phyloP scores from a whole-genome alignment of 75 land plant genomes.

The Isoetes taiwanensis region DNA sequence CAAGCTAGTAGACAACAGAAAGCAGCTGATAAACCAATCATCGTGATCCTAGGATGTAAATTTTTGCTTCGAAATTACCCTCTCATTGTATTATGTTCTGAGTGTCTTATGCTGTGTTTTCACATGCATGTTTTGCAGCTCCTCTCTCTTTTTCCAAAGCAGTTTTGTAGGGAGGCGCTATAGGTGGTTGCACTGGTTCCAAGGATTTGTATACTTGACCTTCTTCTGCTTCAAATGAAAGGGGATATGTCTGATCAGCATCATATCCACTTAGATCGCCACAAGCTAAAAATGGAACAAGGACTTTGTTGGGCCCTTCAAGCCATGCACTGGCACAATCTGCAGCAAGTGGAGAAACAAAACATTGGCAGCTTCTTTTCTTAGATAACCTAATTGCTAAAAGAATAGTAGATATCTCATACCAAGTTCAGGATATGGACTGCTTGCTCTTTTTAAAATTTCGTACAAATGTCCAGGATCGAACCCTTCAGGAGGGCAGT shows the following conservation, averaged over 20 bases:
- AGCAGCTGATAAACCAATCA: too few relatives aligned
- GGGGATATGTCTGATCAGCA: conserved; percentile 94
- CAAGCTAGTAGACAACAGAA: too few relatives aligned
- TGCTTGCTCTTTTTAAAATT: conserved; percentile 69
- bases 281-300: conserved; percentile 92
- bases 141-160: conserved; percentile 80
- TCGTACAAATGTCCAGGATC: conserved; percentile 61
- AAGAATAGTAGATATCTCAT: not conserved
- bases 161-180: conserved; percentile 94
- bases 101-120: too few relatives aligned
- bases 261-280: conserved; percentile 95
- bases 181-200: conserved; percentile 95
- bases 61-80: too few relatives aligned
- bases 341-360: conserved; percentile 14
- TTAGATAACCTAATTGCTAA: not conserved
- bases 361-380: not conserved
- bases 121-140: too few relatives aligned
- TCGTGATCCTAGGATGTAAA: too few relatives aligned
- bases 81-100: too few relatives aligned
- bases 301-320: conserved; percentile 89
- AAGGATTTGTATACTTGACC: conserved; percentile 51
- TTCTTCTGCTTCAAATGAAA: conserved; percentile 27
- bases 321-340: conserved; percentile 97
- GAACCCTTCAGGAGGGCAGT: conserved; percentile 88
- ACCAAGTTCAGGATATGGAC: conserved; percentile 37